Conservation (phyloP, 2,329 filamentous ascomycete species). For the Cadophora gregata region DNA sequence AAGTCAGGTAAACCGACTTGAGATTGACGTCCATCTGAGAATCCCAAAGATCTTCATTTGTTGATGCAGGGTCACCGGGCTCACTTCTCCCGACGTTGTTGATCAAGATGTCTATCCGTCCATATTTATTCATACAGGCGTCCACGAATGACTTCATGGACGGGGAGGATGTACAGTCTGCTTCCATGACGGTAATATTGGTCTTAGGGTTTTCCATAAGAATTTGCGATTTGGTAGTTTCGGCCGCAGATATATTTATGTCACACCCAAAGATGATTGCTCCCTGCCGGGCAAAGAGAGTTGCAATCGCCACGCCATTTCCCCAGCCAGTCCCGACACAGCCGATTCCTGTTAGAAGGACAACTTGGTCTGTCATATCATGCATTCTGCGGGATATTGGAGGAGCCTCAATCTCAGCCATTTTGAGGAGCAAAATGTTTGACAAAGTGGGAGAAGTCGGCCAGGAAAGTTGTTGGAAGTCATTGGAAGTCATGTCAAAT, state of each 20-base stretch:
- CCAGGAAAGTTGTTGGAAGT: not conserved
- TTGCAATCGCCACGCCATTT: constrained; percentile 57
- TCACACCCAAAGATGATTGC: constrained; percentile 59
- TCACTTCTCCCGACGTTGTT: constrained; percentile 66
- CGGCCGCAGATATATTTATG: constrained; percentile 48
- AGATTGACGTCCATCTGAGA: constrained; percentile 60
- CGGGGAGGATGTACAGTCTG: constrained; percentile 57
- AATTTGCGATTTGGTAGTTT: constrained; percentile 49
- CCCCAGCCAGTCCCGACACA: constrained; percentile 47
- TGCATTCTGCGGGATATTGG: constrained; percentile 44
- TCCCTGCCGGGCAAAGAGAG: constrained; percentile 54
- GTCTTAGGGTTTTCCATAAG: constrained; percentile 45
- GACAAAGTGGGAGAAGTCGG: not conserved
- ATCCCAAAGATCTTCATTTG: constrained; percentile 58
- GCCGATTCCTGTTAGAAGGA: constrained; percentile 8
- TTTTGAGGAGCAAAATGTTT: not conserved
- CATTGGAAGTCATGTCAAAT: not conserved
- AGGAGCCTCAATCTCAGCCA: constrained; percentile 33
- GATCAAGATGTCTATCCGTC: constrained; percentile 63
- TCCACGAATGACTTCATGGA: constrained; percentile 60
- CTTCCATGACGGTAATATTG: constrained; percentile 50
- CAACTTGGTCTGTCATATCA: constrained; percentile 49
- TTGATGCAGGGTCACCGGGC: constrained; percentile 54
- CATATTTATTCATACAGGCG: constrained; percentile 56
- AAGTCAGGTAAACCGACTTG: constrained; percentile 60